Base-by-base conservation (phyloP, 1,284 basidiomycete genomes). In the Veloboletus limbatus region DNA sequence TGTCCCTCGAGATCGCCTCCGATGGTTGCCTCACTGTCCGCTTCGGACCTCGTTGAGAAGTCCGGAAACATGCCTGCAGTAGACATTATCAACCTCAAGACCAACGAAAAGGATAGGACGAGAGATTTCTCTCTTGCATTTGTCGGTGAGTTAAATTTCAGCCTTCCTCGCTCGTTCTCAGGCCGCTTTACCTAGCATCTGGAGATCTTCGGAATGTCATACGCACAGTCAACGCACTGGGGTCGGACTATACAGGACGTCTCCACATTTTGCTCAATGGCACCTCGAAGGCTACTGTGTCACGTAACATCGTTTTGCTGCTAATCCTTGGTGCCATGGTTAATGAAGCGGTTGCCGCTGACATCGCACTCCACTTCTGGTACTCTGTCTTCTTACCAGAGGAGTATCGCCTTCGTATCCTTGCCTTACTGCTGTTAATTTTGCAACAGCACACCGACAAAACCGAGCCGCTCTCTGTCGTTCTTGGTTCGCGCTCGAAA, bases 361-460 rank as follows among this genome's bases (percentile, higher is more conserved):
- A 76, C 38, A 53, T 69, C 3, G 72, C 72, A 14, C 63, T 76
- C 18, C 74, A 75, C 46, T 65, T 69, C 34, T 74, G 71, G 69
- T 72, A 70, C 40, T 75, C 73, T 10, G 55, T 57, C 2, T 70
- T 68, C 47, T 45, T 74, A 22, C 72, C 71, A 25, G 40, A 41
- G 2, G 59, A 60, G 34, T 68, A 71, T 48, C 51, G 48, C 13
- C 31, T 55, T n/a, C 54, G 47, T 14, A 49, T 65, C 22, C 43
- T 65, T 20, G 35, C 49, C 2, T 39, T 25, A 3, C 24, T 64
- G 10, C 43, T 27, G 27, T 45, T 55, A 25, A 8, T 49, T 18
- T 26, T 65, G 11, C 46, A 55, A 30, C 55, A 53, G 4, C 25
- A 48, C n/a, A 24, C 47, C 2, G 45, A 63, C 26, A 45, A 41